Percentiles rank a stretch among this genome's conserved stretches.
Conservation (phyloP, 345 rosid species). For the sweet orange (Citrus sinensis) region DVS_A1.0 CM039161.1:896001-896500, state of each 20-base stretch:
- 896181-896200: constrained; percentile 86
- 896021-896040: constrained; percentile 43
- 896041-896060: constrained; percentile 51
- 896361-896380: constrained; percentile 89
- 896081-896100: constrained; percentile 87
- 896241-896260: constrained; percentile 77
- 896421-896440: constrained; percentile 93
- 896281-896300: constrained; percentile 52
- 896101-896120: constrained; percentile 91
- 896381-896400: constrained; percentile 98
- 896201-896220: constrained; percentile 87
- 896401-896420: constrained; percentile 99
- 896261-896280: constrained; percentile 42
- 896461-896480: constrained; percentile 10
- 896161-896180: constrained; percentile 96
- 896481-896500: not conserved
- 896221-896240: constrained; percentile 95
- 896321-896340: constrained; percentile 77
- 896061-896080: constrained; percentile 73
- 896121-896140: constrained; percentile 94
- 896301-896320: constrained; percentile 84
- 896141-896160: constrained; percentile 97
- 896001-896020: constrained; percentile 48
- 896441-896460: constrained; percentile 74
- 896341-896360: constrained; percentile 86